Percentiles rank a stretch among this genome's conserved stretches.
These are phyloP conservation scores for Globisporangium solare DNA, from an alignment of 352 stramenopile genomes.

Conservation along the genomic window DNA sequence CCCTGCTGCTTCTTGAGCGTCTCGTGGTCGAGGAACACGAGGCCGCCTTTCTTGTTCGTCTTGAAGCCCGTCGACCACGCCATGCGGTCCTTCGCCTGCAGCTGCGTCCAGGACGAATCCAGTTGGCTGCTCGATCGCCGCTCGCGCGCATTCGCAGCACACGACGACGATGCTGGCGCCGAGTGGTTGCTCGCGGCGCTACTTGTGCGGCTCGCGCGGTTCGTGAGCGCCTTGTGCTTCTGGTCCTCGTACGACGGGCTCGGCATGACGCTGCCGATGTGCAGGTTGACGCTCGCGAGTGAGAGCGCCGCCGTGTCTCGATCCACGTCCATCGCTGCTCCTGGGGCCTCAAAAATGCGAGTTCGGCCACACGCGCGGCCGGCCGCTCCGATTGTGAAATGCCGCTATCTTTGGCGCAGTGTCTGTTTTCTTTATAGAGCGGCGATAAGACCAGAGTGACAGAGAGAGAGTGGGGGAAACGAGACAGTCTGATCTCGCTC, in stretches of 20 bases:
- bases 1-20: constrained; percentile 74
- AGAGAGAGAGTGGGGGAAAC: too few species aligned
- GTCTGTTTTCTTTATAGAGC: too few species aligned
- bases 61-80: constrained; percentile 54
- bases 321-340: constrained; percentile 6
- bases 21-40: constrained; percentile 63
- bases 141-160: constrained; percentile 1
- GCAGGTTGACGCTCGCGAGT: constrained; percentile 43
- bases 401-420: too few species aligned
- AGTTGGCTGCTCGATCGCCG: constrained; percentile 11
- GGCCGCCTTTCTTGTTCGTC: constrained; percentile 64
- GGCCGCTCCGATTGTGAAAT: neutral
- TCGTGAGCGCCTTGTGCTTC: constrained; percentile 6
- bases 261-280: constrained; percentile 52
- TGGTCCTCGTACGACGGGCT: constrained; percentile 24
- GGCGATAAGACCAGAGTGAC: too few species aligned
- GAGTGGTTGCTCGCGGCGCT: constrained; percentile 6
- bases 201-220: constrained; percentile 6
- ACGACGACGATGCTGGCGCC: neutral
- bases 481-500: constrained; percentile 1
- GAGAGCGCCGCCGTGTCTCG: constrained; percentile 17
- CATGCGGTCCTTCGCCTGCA: constrained; percentile 54
- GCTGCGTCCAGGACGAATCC: constrained; percentile 34
- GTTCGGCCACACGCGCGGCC: too few species aligned
- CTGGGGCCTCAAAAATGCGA: too few species aligned